Base-by-base conservation (phyloP, 2,329 filamentous ascomycete species). In the Colletotrichum truncatum region DNA sequence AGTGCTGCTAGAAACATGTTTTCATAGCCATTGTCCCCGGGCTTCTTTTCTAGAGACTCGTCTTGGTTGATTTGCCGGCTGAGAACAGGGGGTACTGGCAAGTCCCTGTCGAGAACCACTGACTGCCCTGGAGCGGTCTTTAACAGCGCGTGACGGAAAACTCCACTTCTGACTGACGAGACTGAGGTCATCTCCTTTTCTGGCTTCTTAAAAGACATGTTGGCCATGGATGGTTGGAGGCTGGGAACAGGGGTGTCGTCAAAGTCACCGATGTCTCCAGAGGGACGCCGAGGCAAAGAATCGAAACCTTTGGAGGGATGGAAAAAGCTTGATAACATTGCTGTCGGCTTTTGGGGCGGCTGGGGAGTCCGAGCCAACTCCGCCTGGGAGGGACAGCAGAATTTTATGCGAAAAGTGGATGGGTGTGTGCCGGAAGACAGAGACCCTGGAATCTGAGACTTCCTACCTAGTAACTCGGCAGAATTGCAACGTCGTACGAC, bases 231-330 rank as follows among this genome's bases (percentile, higher is more conserved):
- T 14, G 72, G 59, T 14, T 72, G 73, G 26, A 65, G 59, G 48
- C 76, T 78, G 8, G 74, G 72, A n/a, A 72, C 68, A 16, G 77
- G 76, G 18, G 76, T 77, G 18, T 70, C 65, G 60, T 78, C 74
- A 52, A 79, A 76, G 49, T 72, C 71, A n/a, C 70, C 70, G 9
- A 25, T 16, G 2, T 39, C 4, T 32, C 26, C 25, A 11, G 16
- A 34, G 11, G n/a, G 34, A 10, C 45, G 25, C 8, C 36, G 25
- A 11, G 28, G 41, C 18, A 12, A 9, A 43, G 16, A 9, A 10
- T 12, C 14, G 16, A 11, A 32, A 26, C 12, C n/a, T 32, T 63
- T 68, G 16, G 58, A 59, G 26, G 64, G 43, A 25, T 59, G 45
- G 45, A 68, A 67, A 30, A 64, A 52, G 21, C 46, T 53, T 28